These are phyloP conservation scores for Anisodus acutangulus DNA, from an alignment of 257 asterid genomes.

Conservation along the genomic window DNA sequence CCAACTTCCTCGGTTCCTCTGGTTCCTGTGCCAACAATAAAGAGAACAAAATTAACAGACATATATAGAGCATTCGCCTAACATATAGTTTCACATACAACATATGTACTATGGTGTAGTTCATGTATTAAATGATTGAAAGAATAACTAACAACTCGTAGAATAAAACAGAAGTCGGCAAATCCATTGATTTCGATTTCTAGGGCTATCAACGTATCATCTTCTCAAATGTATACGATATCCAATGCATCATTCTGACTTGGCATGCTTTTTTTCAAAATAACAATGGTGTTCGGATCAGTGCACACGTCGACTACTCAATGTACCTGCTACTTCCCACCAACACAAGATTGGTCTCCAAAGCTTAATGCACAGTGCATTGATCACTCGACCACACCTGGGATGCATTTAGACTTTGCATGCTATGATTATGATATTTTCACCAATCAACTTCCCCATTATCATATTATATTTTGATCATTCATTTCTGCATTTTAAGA, in stretches of 20 bases:
- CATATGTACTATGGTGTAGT: background rate
- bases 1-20: background rate
- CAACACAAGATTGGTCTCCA: background rate
- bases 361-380: background rate
- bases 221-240: no score
- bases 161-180: no score
- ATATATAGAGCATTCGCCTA: background rate
- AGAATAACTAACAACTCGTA: background rate
- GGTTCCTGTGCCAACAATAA: background rate
- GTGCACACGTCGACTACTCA: no score
- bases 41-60: background rate
- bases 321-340: no score
- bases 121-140: background rate
- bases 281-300: no score
- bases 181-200: no score
- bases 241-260: background rate
- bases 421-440: background rate
- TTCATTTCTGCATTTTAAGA: background rate
- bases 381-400: background rate
- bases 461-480: background rate
- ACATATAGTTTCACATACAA: background rate
- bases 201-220: background rate
- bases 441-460: background rate
- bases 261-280: no score
- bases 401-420: background rate